phyloP scores from a whole-genome alignment of 148 eudicot species.

The Rhododendron griersonianum region DNA sequence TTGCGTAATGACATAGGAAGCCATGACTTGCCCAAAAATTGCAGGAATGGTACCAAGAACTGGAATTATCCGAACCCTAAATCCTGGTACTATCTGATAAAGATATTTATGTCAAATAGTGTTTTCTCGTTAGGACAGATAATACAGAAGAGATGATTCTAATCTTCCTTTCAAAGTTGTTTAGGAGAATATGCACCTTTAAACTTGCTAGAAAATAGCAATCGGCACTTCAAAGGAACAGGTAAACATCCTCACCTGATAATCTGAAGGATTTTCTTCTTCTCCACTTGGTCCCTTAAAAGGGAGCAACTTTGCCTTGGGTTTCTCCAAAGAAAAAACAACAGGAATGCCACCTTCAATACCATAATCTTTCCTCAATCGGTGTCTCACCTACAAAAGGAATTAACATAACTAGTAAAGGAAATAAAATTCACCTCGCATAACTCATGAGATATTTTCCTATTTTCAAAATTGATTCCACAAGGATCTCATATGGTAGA shows the following conservation, averaged over 20 bases:
- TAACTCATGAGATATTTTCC: not conserved
- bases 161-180: not conserved
- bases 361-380: constrained; percentile 78
- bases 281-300: constrained; percentile 81
- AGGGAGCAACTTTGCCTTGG: constrained; percentile 94
- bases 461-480: not conserved
- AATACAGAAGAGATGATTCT: not conserved
- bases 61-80: constrained; percentile 94
- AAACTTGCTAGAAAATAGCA: not conserved
- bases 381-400: constrained; percentile 76
- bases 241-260: constrained; percentile 59
- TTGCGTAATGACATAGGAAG: constrained; percentile 82
- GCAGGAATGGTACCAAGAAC: constrained; percentile 96
- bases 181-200: not conserved
- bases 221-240: not conserved
- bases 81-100: constrained; percentile 90
- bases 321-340: constrained; percentile 93
- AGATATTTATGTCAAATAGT: not conserved
- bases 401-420: not conserved
- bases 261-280: constrained; percentile 95
- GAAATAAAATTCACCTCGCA: not conserved
- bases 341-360: constrained; percentile 99
- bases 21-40: constrained; percentile 96
- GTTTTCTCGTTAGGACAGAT: not conserved
- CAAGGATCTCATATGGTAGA: not conserved